Conservation (phyloP, 2,329 filamentous ascomycete genomes). For the Trichoderma afroharzianum region DNA sequence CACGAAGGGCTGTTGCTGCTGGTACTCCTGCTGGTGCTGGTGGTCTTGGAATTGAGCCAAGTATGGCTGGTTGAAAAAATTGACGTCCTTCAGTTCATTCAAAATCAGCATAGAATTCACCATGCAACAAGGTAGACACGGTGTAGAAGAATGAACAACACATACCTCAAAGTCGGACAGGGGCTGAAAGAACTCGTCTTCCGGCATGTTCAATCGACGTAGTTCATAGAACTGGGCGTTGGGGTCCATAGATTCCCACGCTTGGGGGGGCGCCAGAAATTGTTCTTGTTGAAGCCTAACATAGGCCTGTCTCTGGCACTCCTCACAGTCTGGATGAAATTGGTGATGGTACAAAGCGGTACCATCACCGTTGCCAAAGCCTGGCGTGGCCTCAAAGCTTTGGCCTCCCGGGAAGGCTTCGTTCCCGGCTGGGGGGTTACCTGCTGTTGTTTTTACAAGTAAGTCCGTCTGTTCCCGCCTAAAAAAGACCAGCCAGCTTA, state of each 20-base stretch:
- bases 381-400: too few species aligned
- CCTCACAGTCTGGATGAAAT: neutral
- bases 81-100: neutral
- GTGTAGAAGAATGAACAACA: neutral
- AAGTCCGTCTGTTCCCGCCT: neutral
- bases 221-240: neutral
- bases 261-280: neutral
- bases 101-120: neutral
- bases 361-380: neutral
- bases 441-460: neutral
- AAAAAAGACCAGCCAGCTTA: neutral
- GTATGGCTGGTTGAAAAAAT: slow-evolving; percentile 8
- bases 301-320: neutral
- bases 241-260: neutral
- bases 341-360: neutral
- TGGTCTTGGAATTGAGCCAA: neutral
- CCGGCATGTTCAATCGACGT: neutral
- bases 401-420: neutral
- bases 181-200: slow-evolving; percentile 19
- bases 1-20: neutral
- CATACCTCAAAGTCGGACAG: slow-evolving; percentile 22
- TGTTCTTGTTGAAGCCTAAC: neutral
- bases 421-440: neutral
- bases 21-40: neutral
- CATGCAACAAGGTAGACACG: neutral